A percentile compares a stretch with the other conserved stretches of the same genome.
phyloP scores from a whole-genome alignment of 345 rosid species.

The Alliaria petiolata region DNA sequence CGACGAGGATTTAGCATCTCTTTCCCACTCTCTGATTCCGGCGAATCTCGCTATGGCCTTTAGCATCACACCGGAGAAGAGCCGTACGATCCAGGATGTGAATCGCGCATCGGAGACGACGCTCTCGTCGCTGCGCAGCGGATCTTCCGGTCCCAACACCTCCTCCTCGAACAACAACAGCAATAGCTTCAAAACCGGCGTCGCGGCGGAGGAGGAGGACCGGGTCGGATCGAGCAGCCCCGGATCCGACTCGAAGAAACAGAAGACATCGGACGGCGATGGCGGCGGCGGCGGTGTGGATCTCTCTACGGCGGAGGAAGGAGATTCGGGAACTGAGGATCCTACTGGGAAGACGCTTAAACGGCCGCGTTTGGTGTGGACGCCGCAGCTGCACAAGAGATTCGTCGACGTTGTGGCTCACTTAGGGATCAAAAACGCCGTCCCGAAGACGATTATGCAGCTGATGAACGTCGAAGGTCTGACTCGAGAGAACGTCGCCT shows the following conservation, averaged over 20 bases:
- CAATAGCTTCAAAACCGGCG: slow-evolving; percentile 38
- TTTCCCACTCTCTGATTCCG: slow-evolving; percentile 63
- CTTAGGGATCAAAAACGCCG: slow-evolving; percentile 88
- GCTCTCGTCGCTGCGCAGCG: slow-evolving; percentile 46
- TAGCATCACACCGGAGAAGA: slow-evolving; percentile 63
- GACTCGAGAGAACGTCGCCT: slow-evolving; percentile 94
- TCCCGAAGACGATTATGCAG: slow-evolving; percentile 99
- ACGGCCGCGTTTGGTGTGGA: slow-evolving; percentile 90
- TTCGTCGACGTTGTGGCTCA: slow-evolving; percentile 92
- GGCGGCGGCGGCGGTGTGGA: slow-evolving; percentile 33
- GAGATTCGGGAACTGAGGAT: slow-evolving; percentile 77
- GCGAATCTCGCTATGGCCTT: slow-evolving; percentile 82
- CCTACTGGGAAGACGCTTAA: slow-evolving; percentile 60
- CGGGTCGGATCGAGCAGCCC: slow-evolving; percentile 50
- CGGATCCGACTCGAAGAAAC: slow-evolving; percentile 60
- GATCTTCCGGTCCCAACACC: slow-evolving; percentile 18
- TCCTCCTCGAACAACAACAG: slow-evolving; percentile 24
- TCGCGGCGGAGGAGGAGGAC: slow-evolving; percentile 42
- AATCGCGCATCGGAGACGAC: slow-evolving; percentile 69
- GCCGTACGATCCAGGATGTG: slow-evolving; percentile 56
- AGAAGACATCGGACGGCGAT: slow-evolving; percentile 44
- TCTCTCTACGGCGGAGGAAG: slow-evolving; percentile 61
- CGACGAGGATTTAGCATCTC: slow-evolving; percentile 68
- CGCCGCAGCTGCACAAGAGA: slow-evolving; percentile 95
- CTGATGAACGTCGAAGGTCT: slow-evolving; percentile 96